These are phyloP conservation scores for Herpetospermum pedunculosum DNA, from an alignment of 306 rosid genomes.

Conservation along the genomic window DNA sequence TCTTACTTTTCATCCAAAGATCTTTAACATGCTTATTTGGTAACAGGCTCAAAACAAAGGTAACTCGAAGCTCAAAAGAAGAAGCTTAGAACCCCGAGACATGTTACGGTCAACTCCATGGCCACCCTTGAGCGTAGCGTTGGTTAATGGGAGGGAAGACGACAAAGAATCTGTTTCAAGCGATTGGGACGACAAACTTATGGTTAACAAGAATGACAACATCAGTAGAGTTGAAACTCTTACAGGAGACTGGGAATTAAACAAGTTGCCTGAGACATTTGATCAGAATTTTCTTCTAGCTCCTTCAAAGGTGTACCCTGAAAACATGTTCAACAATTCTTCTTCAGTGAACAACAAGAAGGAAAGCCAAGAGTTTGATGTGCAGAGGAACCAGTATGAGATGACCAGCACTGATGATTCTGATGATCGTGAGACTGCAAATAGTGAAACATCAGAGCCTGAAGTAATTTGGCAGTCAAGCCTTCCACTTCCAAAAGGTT, in stretches of 20 bases:
- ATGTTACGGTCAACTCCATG: constrained; percentile 36
- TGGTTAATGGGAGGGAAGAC: constrained; percentile 31
- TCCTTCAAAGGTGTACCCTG: constrained; percentile 28
- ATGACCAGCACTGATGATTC: constrained; percentile 39
- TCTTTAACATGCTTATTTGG: background rate
- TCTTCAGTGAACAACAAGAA: constrained; percentile 19
- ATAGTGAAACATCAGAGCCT: constrained; percentile 73
- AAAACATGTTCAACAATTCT: constrained; percentile 14
- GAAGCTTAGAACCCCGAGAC: constrained; percentile 69
- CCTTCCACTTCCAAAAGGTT: constrained; percentile 28
- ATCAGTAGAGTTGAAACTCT: constrained; percentile 41
- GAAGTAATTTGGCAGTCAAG: constrained; percentile 56
- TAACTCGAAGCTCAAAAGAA: constrained; percentile 33
- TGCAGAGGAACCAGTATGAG: constrained; percentile 23
- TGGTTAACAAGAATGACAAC: constrained; percentile 37
- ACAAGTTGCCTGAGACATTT: constrained; percentile 24
- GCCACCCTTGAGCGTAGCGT: constrained; percentile 19
- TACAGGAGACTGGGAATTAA: constrained; percentile 51
- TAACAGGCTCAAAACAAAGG: constrained; percentile 29
- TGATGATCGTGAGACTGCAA: constrained; percentile 62
- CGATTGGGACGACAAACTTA: constrained; percentile 47
- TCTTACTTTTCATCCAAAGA: background rate
- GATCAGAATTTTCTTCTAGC: constrained; percentile 28
- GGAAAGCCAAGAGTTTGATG: constrained; percentile 24
- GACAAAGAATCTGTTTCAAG: constrained; percentile 48